phyloP scores from a whole-genome alignment of 2,329 filamentous ascomycete genomes.

The Dothidotthia symphoricarpi region DNA sequence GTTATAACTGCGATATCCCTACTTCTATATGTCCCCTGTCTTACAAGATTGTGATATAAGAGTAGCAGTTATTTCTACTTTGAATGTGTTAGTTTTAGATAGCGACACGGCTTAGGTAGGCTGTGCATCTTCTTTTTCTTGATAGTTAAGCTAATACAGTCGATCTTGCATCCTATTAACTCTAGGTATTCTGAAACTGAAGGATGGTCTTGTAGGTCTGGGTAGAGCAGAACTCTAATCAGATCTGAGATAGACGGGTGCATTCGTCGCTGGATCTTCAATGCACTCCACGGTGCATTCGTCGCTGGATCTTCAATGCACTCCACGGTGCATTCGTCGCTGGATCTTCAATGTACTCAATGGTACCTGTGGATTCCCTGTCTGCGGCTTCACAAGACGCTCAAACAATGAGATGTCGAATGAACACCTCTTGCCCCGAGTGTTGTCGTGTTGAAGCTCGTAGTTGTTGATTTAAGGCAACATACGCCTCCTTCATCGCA shows the following conservation, averaged over 20 bases:
- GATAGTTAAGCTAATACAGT: slow-evolving; percentile 64
- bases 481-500: slow-evolving; percentile 20
- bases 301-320: no score
- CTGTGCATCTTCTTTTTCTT: slow-evolving; percentile 44
- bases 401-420: slow-evolving; percentile 64
- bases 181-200: slow-evolving; percentile 43
- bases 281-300: no score
- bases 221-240: slow-evolving; percentile 59
- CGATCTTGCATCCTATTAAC: slow-evolving; percentile 53
- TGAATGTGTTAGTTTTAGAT: slow-evolving; percentile 57
- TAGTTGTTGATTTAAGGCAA: slow-evolving; percentile 58
- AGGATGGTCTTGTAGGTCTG: slow-evolving; percentile 52
- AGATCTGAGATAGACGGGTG: slow-evolving; percentile 61
- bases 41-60: slow-evolving; percentile 64
- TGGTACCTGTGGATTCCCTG: slow-evolving; percentile 23
- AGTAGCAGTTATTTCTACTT: slow-evolving; percentile 62
- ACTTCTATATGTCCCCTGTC: slow-evolving; percentile 60
- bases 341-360: slow-evolving; percentile 54
- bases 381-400: slow-evolving; percentile 47
- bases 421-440: slow-evolving; percentile 50
- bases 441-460: slow-evolving; percentile 53
- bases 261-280: no score
- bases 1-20: slow-evolving; percentile 70
- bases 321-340: no score
- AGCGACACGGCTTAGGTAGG: slow-evolving; percentile 28